Percentiles rank a stretch among this genome's conserved stretches.
phyloP scores from a whole-genome alignment of 108 stramenopile genomes.

The Cyclostephanos tholiformis region DNA sequence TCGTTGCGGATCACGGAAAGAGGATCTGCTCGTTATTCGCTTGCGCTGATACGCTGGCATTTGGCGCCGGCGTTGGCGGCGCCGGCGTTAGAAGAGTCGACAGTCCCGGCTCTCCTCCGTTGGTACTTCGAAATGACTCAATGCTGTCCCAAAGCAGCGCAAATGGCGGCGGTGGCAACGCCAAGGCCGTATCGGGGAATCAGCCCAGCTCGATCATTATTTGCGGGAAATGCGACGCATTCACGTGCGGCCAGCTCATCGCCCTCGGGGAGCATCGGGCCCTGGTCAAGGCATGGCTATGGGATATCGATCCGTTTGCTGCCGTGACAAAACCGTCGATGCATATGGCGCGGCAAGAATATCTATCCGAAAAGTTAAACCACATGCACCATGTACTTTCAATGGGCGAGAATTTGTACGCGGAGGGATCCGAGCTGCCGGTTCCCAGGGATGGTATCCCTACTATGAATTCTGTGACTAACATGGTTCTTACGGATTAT shows the following conservation, averaged over 20 bases:
- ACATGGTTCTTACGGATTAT: constrained; percentile 68
- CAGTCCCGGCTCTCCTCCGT: constrained; percentile 47
- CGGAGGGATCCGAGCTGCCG: constrained; percentile 28
- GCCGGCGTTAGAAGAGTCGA: background rate
- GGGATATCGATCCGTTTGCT: constrained; percentile 75
- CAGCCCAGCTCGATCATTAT: constrained; percentile 73
- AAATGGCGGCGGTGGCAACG: constrained; percentile 8
- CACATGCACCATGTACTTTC: constrained; percentile 47
- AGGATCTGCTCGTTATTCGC: constrained; percentile 74
- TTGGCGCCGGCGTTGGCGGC: constrained; percentile 22
- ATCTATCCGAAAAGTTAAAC: constrained; percentile 52
- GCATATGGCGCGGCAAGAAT: constrained; percentile 40
- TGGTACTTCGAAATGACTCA: constrained; percentile 30
- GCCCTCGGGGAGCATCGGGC: constrained; percentile 85
- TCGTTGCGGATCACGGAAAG: constrained; percentile 54
- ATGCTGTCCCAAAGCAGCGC: constrained; percentile 35
- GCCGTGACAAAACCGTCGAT: constrained; percentile 35
- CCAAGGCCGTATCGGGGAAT: constrained; percentile 52
- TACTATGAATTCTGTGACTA: constrained; percentile 55
- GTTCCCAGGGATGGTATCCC: constrained; percentile 24
- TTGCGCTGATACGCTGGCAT: constrained; percentile 80
- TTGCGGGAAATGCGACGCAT: constrained; percentile 75
- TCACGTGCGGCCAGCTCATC: constrained; percentile 82
- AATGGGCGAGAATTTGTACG: constrained; percentile 19
- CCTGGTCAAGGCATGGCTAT: constrained; percentile 72